Base-by-base conservation (phyloP, 2,329 filamentous ascomycete genomes). In the Botryosphaeria dothidea region DNA sequence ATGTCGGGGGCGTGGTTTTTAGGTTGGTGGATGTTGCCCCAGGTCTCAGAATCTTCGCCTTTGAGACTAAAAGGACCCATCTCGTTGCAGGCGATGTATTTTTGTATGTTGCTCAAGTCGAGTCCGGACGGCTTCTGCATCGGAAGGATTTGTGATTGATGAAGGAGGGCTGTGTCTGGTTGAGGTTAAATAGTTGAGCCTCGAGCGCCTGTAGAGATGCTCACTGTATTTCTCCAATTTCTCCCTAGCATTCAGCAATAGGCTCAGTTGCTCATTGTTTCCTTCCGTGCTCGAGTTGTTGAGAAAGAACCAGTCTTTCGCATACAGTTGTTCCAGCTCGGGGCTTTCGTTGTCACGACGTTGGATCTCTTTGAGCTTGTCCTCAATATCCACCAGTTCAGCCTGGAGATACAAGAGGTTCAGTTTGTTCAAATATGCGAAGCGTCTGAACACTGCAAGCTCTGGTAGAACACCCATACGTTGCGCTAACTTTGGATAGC, bases 41-140 rank as follows among this genome's bases (percentile, higher is more conserved):
- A 62, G 8, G 49, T n/a, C 23, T 49, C 43, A 4, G 43, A 21
- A 25, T 62, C 57, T 1, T 8, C 27, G 3, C 60, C 60, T 19
- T 38, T 36, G 1, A 68, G 34, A 7, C 46, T 52, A 23, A 52
- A 60, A n/a, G 66, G 51, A 6, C 63, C 61, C 54, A 64, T 66
- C 3, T 63, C 48, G n/a, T 46, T 9, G 9, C 36, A 64, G 2
- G 51, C 49, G 15, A 69, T 49, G 48, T 58, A 67, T 3, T 66
- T 38, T 21, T 69, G 68, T 8, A 69, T 62, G 36, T 67, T 52
- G 5, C 41, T 29, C 13, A 69, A 25, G 21, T 69, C 68, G 2
- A 21, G 66, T 1, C 46, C 45, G 8, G 46, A 62, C 3, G 68
- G 67, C 8, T 62, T 51, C 2, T 46, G 19, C 43, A 66, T 60